Evolutionary conservation across 2,329 filamentous ascomycete species (phyloP), one percentile per base, ranked within the genome.

Genomic region (Ophiostoma novo-ulmi): DNA sequence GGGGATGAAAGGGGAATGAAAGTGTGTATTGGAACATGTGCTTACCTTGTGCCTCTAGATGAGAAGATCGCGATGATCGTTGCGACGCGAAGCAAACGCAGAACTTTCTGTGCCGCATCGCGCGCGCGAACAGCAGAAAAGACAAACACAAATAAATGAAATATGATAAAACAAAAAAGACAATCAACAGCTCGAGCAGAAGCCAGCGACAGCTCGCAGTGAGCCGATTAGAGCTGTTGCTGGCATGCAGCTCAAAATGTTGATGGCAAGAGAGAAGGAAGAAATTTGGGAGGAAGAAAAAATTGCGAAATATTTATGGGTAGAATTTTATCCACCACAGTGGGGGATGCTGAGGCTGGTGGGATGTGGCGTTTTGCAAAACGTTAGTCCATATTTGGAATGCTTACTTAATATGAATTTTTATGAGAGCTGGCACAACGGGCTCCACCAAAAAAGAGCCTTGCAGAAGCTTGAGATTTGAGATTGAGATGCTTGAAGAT

Each of bases 281-380:
- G 52, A 70, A 64, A 67, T 68, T 71, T 69, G 68, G 35, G 11
- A 31, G 64, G 63, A 20, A 70, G 69, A 38, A 41, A 66, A 67
- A 69, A 68, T 39, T 66, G 52, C 31, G 17, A 41, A 66, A 68
- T 64, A 68, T 65, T 70, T 69, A 68, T 70, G 36, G 41, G 38
- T 58, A 65, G 63, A 68, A 61, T 72, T 71, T 72, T 72, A 55
- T 70, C 68, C 61, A 64, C 58, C 61, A 14, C 26, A 17, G 71
- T 70, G 71, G 66, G 66, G 70, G 13, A 48, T 3, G 8, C 1
- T 44, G 71, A 63, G 71, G 71, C 69, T 72, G 38, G n/a, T 44
- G 22, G 31, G 31, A 7, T 5, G 17, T 70, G 71, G 68, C 69
- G 69, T 67, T 67, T n/a, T 64, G 35, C 3, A 26, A 26, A 58